Conservation (phyloP, 208 protist species). For the Trichomonas tenax region DNA sequence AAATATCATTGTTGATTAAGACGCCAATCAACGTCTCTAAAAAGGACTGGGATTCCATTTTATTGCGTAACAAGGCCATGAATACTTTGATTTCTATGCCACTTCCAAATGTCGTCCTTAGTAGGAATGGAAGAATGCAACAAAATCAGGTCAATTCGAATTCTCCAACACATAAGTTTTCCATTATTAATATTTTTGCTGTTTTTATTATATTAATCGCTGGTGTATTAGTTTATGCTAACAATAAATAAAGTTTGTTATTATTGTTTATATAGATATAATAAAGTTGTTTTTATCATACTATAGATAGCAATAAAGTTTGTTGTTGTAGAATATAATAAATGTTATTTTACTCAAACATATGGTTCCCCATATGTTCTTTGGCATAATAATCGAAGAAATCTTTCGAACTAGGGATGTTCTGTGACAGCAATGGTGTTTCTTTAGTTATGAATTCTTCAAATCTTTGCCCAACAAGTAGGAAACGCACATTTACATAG, state of each 20-base stretch:
- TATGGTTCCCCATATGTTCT: too few species aligned
- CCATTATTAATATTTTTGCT: neutral
- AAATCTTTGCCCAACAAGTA: too few species aligned
- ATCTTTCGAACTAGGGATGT: too few species aligned
- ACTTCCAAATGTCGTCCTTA: neutral
- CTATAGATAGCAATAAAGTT: too few species aligned
- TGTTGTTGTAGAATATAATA: too few species aligned
- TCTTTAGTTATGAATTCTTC: too few species aligned
- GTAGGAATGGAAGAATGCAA: neutral
- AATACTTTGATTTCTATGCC: neutral
- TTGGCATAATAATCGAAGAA: too few species aligned
- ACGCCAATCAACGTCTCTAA: neutral
- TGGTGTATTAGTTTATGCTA: neutral
- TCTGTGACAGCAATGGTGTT: too few species aligned
- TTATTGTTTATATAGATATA: too few species aligned
- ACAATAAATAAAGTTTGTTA: neutral
- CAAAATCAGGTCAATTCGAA: neutral
- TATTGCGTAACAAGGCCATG: neutral
- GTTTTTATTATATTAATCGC: neutral
- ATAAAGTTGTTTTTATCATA: too few species aligned
- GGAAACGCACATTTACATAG: too few species aligned
- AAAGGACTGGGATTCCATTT: neutral
- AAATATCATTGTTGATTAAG: neutral
- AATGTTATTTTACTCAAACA: too few species aligned
- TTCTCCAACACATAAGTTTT: neutral